Evolutionary conservation across 208 protist species (phyloP), one percentile per base, ranked within the genome.

Genomic region (Leishmania amazonensis): DNA sequence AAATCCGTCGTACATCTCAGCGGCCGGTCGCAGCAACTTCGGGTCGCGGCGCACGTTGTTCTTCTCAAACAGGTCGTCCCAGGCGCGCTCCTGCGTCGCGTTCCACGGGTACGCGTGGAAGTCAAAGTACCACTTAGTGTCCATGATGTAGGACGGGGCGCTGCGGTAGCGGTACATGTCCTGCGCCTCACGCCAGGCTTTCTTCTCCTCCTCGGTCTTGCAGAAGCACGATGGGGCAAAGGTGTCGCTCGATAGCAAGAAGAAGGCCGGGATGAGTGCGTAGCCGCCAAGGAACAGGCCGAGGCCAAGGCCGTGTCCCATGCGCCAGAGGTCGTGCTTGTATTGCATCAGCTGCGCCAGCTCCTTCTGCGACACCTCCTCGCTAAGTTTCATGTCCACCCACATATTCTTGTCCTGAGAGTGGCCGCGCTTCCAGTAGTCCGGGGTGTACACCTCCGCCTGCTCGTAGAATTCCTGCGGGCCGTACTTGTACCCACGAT

Each of bases 21-120:
- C 94, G n/a, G 94, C 94, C 5, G 89, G 86, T 47, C 91, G 91
- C 47, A 95, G 76, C 77, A 95, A 80, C 81, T 91, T 94, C 47
- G 94, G 93, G 84, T 98, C 94, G 79, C 95, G 94, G 77, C 88
- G 92, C 45, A 96, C 92, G 85, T 98, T 93, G 85, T 98, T 98
- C 91, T 98, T 98, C 85, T 98, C 95, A 78, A 97, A 96, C 40
- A 98, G 83, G 78, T 97, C 95, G 81, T 98, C 95, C 95, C 95
- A 98, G 8, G 85, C 94, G 53, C 92, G 91, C 87, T 97, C 92
- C 81, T 97, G 89, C 57, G 87, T 88, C 28, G 89, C 77, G 64
- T 88, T 96, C 85, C 88, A 94, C 31, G 92, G 92, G 82, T 94
- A 96, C 28, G 89, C 88, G 84, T 96, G 91, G 83, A 94, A 96